Evolutionary conservation across 2,329 filamentous ascomycete species (phyloP).

Genomic region (Paraphaeosphaeria minitans): DNA sequence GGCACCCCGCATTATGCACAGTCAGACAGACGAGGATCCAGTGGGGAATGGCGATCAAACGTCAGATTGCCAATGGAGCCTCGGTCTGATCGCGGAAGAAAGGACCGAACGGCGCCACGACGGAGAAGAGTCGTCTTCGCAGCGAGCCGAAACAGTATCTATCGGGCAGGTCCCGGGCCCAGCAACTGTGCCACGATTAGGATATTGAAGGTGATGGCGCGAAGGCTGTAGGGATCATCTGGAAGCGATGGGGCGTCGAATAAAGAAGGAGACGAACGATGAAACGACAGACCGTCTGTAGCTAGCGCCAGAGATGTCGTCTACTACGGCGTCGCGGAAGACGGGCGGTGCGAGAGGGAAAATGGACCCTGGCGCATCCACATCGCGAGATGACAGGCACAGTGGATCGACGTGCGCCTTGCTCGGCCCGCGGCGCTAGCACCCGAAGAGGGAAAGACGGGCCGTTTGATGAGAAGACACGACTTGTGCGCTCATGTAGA

Average conservation of each 20-base stretch:
- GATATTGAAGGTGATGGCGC: constrained; percentile 3
- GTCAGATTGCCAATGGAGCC: constrained; percentile 1
- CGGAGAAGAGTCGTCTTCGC: constrained; percentile 9
- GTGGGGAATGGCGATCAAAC: constrained; percentile 11
- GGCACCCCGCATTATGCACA: constrained; percentile 19
- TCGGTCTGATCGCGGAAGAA: neutral
- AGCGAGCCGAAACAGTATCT: neutral
- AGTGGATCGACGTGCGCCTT: constrained; percentile 26
- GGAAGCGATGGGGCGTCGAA: constrained; percentile 12
- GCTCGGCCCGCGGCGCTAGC: constrained; percentile 8
- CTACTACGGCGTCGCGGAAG: constrained; percentile 3
- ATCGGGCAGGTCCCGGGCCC: neutral
- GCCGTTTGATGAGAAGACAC: neutral
- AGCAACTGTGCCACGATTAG: neutral
- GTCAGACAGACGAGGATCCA: constrained; percentile 10
- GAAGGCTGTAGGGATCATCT: constrained; percentile 1
- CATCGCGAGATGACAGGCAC: constrained; percentile 17
- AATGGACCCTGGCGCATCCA: constrained; percentile 3
- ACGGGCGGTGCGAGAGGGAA: neutral
- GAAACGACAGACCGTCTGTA: constrained; percentile 15
- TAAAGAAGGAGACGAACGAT: constrained; percentile 12
- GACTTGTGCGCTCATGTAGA: neutral
- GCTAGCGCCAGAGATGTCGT: neutral
- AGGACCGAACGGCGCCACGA: constrained; percentile 10
- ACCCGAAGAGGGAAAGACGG: neutral